Base-by-base conservation (phyloP, 352 stramenopile genomes). In the Globisporangium nagaii region DNA sequence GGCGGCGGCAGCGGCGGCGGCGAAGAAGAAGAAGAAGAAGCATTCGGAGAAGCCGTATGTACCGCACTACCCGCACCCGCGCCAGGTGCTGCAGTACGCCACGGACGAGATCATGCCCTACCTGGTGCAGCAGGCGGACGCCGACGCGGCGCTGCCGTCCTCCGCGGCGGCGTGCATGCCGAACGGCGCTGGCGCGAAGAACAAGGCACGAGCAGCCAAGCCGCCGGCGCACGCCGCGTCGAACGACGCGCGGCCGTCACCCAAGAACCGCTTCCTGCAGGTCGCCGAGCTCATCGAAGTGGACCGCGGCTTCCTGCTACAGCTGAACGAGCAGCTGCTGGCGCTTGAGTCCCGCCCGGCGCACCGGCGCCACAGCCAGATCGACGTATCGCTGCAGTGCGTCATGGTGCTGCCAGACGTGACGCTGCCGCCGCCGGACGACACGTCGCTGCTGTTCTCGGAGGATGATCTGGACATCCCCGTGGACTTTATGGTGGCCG, bases 321-420 rank as follows among this genome's bases (percentile, higher is more conserved):
- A 75, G 47, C 61, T 93, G 9, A 93, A 93, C 54, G 69, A 73
- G 44, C 67, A 86, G 55, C 40, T 90, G 22, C 48, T 93, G 54
- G 42, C 66, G 19, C 65, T 87, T 3, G 76, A 87, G 43, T 59
- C 53, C 1, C 74, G 84, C 11, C 84, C 84, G 17, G 51, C 53
- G 39, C 80, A 91, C 41, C 63, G 84, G 22, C 60, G 74, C 53
- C 69, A 80, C n/a, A 87, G 76, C 48, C 73, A 90, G 55, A 86
- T 93, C 40, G 79, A 93, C 63, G 70, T 88, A 15, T 73, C 68
- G 24, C 49, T 93, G 24, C 43, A 83, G 62, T 87, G 70, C 32
- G 80, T 91, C 15, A 88, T 93, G 79, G 65, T 91, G 48, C 57
- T 93, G 30, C 84, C 84, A 9, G 79, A 93, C 39, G 78, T 93